These are phyloP conservation scores for Cyberlindnera euphorbiae DNA, from an alignment of 805 yeast genomes.

Conservation along the genomic window DNA sequence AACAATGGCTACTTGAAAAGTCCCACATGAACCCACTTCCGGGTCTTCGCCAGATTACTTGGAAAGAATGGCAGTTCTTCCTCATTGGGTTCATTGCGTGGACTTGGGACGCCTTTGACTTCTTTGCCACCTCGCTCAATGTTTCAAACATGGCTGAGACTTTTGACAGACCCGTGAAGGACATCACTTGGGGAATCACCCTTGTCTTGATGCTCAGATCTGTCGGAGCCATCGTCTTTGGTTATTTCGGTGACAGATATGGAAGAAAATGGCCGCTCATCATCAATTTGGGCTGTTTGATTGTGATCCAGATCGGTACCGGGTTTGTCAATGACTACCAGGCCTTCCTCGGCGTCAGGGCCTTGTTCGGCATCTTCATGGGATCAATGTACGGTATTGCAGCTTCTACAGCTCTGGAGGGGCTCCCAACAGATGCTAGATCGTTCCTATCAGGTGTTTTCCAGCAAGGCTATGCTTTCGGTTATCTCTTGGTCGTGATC, in stretches of 20 bases:
- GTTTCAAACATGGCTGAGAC: constrained; percentile 42
- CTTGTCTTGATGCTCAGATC: constrained; percentile 65
- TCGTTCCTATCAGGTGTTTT: constrained; percentile 63
- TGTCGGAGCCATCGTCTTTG: constrained; percentile 60
- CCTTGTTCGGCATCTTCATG: constrained; percentile 55
- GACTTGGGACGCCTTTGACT: constrained; percentile 67
- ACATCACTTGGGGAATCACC: constrained; percentile 55
- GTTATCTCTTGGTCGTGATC: constrained; percentile 59
- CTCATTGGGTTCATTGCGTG: constrained; percentile 50
- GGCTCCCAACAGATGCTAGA: constrained; percentile 45
- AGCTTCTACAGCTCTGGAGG: constrained; percentile 39
- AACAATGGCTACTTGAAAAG: constrained; percentile 30
- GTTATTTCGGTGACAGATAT: constrained; percentile 52
- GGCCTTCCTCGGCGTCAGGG: constrained; percentile 59
- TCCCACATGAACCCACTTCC: constrained; percentile 56
- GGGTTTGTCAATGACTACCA: constrained; percentile 53
- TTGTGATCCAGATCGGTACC: constrained; percentile 55
- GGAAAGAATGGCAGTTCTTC: constrained; percentile 52
- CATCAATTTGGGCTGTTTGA: constrained; percentile 40
- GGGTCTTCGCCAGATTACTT: constrained; percentile 42
- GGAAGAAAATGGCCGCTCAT: constrained; percentile 60
- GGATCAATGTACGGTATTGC: constrained; percentile 45
- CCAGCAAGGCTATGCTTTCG: constrained; percentile 78
- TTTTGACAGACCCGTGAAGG: constrained; percentile 41
- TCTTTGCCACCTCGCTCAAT: constrained; percentile 52